These are phyloP conservation scores for Umbelopsis sp. DNA, from an alignment of 192 early-diverging fungal genomes.

Conservation along the genomic window DNA sequence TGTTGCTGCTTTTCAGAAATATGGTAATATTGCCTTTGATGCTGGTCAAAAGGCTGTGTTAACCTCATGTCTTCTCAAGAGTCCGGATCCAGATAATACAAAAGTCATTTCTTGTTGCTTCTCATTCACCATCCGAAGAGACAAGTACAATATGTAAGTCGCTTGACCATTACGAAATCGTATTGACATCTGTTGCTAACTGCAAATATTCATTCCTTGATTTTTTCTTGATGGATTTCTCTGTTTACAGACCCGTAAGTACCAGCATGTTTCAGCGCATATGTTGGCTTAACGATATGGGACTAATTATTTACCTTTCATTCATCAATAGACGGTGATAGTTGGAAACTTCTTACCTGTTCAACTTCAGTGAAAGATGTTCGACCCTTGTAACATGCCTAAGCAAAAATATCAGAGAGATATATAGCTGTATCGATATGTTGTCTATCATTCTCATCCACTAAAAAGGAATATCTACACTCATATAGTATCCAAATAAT, in stretches of 20 bases:
- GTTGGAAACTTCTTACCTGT: conserved; percentile 75
- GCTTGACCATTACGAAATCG: neutral
- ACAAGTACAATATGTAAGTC: conserved; percentile 84
- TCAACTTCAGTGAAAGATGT: conserved; percentile 30
- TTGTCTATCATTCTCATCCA: neutral
- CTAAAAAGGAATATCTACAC: too few relatives aligned
- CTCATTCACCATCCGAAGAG: conserved; percentile 94
- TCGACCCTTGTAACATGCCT: neutral
- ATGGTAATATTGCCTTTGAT: conserved; percentile 97
- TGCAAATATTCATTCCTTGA: neutral
- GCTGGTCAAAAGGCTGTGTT: conserved; percentile 95
- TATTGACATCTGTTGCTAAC: neutral
- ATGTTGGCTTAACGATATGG: neutral
- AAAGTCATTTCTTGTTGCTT: conserved; percentile 83
- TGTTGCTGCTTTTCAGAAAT: conserved; percentile 59
- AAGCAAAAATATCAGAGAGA: neutral
- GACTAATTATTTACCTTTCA: neutral
- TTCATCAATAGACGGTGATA: conserved; percentile 49
- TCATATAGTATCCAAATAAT: too few relatives aligned
- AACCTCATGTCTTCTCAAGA: conserved; percentile 83
- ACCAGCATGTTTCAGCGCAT: neutral
- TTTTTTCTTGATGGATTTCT: neutral
- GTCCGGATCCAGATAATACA: conserved; percentile 53
- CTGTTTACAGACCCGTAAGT: conserved; percentile 34
- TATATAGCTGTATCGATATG: neutral